A percentile compares a stretch with the other conserved stretches of the same genome.
Evolutionary conservation across 1,284 basidiomycete genomes (phyloP).

Genomic region (Sporisorium exsertum): DNA sequence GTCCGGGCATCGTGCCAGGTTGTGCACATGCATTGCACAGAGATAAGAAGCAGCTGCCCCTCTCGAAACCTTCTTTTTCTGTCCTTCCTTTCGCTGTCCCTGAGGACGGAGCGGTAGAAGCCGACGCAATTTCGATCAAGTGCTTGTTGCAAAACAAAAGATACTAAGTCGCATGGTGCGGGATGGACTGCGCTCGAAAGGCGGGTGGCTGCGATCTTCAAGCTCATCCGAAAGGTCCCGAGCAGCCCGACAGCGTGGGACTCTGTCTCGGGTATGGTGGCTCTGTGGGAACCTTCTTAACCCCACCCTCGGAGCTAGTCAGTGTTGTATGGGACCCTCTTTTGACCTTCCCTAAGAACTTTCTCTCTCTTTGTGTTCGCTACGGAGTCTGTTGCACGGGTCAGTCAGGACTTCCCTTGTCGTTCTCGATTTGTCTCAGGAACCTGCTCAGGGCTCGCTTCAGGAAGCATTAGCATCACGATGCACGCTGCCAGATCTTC

Average conservation of each 20-base stretch:
- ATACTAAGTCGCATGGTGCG: too few relatives aligned
- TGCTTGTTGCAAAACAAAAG: too few relatives aligned
- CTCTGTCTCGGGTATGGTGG: not conserved
- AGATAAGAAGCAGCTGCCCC: not conserved
- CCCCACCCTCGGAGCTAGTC: not conserved
- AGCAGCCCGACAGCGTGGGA: constrained; percentile 2
- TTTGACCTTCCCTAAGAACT: not conserved
- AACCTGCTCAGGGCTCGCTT: not conserved
- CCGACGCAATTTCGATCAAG: not conserved
- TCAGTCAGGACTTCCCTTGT: too few relatives aligned
- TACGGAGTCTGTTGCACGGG: too few relatives aligned
- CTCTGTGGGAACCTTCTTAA: not conserved
- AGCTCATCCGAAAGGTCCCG: not conserved
- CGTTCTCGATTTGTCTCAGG: not conserved
- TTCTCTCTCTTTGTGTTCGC: too few relatives aligned
- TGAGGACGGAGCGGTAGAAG: not conserved
- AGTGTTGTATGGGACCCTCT: not conserved
- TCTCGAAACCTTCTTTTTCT: not conserved
- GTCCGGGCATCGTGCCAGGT: not conserved
- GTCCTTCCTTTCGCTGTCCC: not conserved
- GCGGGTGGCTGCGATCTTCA: too few relatives aligned
- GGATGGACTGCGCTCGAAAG: too few relatives aligned
- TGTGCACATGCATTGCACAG: not conserved
- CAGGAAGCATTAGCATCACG: not conserved
- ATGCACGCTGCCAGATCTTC: not conserved